Evolutionary conservation across 371 early-diverging fungal species (phyloP), one percentile per base, ranked within the genome.

Genomic region (Entomophthora muscae): DNA sequence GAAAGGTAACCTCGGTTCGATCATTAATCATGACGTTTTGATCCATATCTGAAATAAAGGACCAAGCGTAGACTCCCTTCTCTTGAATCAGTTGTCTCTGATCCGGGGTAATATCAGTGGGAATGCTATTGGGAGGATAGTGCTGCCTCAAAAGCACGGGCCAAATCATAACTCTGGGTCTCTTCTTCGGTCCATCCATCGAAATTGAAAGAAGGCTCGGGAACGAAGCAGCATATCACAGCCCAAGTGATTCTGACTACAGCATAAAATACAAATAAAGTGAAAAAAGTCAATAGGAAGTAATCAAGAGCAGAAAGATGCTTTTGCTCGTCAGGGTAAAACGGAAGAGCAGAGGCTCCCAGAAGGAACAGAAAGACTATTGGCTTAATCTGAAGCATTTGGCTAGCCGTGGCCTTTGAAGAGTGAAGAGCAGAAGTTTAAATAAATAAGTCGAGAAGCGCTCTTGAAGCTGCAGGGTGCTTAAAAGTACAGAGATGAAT

Each of bases 11-110:
- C 64, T 89, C 90, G 7, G 90, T 89, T 61, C 86, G 73, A 63
- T 79, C 85, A 53, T 83, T 78, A 13, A 86, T 80, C 66, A 83
- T 78, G 23, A 79, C 74, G 53, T 80, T 79, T 12, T 67, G 63
- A 3, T 78, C 80, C 68, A 80, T 75, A 33, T 85, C 81, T 64
- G 83, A 78, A 60, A 81, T 85, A 73, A 89, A 86, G 67, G 87
- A 84, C 82, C 89, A 89, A 12, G 90, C 90, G 10, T 82, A 79
- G 0, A 89, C 87, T 53, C 90, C 90, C 69, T 86, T 86, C 71
- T 89, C 90, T 70, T 83, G 83, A 57, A 89, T 88, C 26, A 78
- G 77, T 21, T 81, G 76, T 57, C 77, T 76, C 61, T 83, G 84
- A 26, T 82, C 77, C 28, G 77, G 68, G 1, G 84, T 83, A 59